phyloP scores from a whole-genome alignment of 768 basidiomycete genomes.

The Cubamyces lactineus region DNA sequence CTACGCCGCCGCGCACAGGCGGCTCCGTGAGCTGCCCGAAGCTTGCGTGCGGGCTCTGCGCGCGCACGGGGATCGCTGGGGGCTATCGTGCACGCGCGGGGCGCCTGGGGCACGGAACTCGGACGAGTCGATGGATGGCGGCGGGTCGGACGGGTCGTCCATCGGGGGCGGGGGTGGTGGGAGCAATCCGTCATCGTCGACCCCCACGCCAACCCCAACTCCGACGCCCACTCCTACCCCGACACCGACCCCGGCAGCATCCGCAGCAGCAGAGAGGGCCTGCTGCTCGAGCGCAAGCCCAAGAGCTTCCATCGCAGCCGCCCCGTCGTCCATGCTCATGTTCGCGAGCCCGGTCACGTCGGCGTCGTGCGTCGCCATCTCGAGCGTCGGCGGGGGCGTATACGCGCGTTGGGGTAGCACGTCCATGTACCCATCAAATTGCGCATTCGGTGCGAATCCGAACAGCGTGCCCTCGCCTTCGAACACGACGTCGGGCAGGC shows the following conservation, averaged over 20 bases:
- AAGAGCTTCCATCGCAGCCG: slow-evolving; percentile 60
- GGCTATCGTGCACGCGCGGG: slow-evolving; percentile 22
- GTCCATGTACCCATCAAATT: slow-evolving; percentile 82
- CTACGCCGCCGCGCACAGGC: slow-evolving; percentile 8
- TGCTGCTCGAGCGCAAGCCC: slow-evolving; percentile 59
- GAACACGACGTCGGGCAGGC: slow-evolving; percentile 41
- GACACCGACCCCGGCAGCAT: background rate
- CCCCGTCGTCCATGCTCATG: slow-evolving; percentile 36
- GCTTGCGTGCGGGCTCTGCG: slow-evolving; percentile 26
- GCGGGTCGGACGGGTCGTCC: slow-evolving; percentile 88
- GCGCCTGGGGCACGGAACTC: slow-evolving; percentile 49
- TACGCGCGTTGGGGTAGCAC: slow-evolving; percentile 55
- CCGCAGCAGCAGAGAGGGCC: slow-evolving; percentile 31
- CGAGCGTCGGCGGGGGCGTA: slow-evolving; percentile 77
- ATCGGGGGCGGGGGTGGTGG: slow-evolving; percentile 78
- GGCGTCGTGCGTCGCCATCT: slow-evolving; percentile 72
- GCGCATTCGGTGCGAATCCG: slow-evolving; percentile 70
- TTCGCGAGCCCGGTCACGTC: slow-evolving; percentile 69
- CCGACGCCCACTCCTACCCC: slow-evolving; percentile 22
- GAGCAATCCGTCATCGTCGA: slow-evolving; percentile 43
- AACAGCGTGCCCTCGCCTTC: slow-evolving; percentile 78
- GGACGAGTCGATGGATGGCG: slow-evolving; percentile 85
- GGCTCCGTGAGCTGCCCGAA: slow-evolving; percentile 19
- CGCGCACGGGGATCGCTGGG: slow-evolving; percentile 25
- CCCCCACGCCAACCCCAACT: background rate